Conservation (phyloP, 192 early-diverging fungal genomes). For the Pilobolus umbonatus region DNA sequence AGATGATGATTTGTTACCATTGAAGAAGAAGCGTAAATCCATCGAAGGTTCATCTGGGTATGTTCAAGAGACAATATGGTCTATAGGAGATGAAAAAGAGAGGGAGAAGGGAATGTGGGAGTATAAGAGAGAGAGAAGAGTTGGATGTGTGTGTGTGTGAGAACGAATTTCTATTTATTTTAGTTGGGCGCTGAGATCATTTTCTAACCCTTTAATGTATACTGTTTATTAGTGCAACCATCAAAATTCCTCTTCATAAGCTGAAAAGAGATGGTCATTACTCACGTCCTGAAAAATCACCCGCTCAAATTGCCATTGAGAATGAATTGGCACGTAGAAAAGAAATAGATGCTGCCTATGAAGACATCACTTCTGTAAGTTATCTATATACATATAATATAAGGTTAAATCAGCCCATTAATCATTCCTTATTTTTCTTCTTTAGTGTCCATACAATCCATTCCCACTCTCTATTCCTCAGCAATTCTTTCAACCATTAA, state of each 20-base stretch:
- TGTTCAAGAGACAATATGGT: too few species aligned
- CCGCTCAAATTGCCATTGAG: slow-evolving; percentile 45
- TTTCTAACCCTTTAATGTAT: too few species aligned
- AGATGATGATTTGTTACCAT: slow-evolving; percentile 45
- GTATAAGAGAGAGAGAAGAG: too few species aligned
- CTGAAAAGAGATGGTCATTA: slow-evolving; percentile 42
- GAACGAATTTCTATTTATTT: too few species aligned
- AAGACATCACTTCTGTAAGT: slow-evolving; percentile 69
- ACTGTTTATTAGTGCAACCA: slow-evolving; percentile 46
- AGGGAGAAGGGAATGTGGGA: too few species aligned
- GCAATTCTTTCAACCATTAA: slow-evolving; percentile 32
- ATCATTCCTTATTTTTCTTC: background rate
- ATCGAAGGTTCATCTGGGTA: slow-evolving; percentile 39
- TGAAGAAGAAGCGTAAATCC: slow-evolving; percentile 40
- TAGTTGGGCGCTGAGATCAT: too few species aligned
- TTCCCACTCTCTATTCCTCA: slow-evolving; percentile 31
- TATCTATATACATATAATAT: background rate
- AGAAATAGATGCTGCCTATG: slow-evolving; percentile 57
- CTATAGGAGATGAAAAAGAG: too few species aligned
- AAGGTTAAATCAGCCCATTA: background rate
- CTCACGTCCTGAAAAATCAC: slow-evolving; percentile 35
- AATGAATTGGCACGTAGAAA: slow-evolving; percentile 52
- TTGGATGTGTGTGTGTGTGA: too few species aligned
- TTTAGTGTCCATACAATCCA: slow-evolving; percentile 48
- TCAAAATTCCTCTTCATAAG: slow-evolving; percentile 56